These are phyloP conservation scores for Chrysochromulina tobinii DNA, from an alignment of 78 protist genomes.

Conservation along the genomic window DNA sequence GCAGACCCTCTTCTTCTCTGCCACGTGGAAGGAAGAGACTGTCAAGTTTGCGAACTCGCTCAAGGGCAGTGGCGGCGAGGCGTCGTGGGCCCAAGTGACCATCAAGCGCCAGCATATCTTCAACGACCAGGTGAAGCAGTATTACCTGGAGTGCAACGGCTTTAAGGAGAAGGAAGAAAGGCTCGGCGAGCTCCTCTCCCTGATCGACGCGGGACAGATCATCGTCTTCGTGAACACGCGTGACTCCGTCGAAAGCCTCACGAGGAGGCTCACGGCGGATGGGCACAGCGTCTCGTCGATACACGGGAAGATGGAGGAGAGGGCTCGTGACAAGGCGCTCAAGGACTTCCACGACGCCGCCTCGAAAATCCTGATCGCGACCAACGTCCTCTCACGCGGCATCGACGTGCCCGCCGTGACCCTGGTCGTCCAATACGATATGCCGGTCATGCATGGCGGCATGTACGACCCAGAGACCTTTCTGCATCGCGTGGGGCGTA, in stretches of 20 bases:
- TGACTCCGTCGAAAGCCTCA: background rate
- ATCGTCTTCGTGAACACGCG: slow-evolving; percentile 40
- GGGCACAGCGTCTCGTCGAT: slow-evolving; percentile 17
- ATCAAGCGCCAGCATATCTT: slow-evolving; percentile 3
- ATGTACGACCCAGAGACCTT: background rate
- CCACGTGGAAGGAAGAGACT: slow-evolving; percentile 45
- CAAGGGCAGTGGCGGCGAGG: background rate
- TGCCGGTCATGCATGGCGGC: slow-evolving; percentile 18
- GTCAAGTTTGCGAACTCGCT: slow-evolving; percentile 25
- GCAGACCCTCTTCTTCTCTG: slow-evolving; percentile 54
- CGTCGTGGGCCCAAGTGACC: slow-evolving; percentile 8
- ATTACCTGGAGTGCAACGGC: background rate
- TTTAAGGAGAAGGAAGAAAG: background rate
- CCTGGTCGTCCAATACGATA: slow-evolving; percentile 21
- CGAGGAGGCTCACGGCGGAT: background rate
- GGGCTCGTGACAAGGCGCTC: slow-evolving; percentile 30
- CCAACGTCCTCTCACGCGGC: slow-evolving; percentile 56
- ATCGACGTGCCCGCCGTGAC: slow-evolving; percentile 29
- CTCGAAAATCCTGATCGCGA: slow-evolving; percentile 34
- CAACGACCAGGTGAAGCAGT: slow-evolving; percentile 26
- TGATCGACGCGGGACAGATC: background rate
- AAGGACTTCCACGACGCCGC: slow-evolving; percentile 18
- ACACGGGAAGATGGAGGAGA: slow-evolving; percentile 37
- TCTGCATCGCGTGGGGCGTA: slow-evolving; percentile 28
- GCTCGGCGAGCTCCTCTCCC: slow-evolving; percentile 29